phyloP scores from a whole-genome alignment of 768 basidiomycete genomes.

The Melanogaster broomeanus region DNA sequence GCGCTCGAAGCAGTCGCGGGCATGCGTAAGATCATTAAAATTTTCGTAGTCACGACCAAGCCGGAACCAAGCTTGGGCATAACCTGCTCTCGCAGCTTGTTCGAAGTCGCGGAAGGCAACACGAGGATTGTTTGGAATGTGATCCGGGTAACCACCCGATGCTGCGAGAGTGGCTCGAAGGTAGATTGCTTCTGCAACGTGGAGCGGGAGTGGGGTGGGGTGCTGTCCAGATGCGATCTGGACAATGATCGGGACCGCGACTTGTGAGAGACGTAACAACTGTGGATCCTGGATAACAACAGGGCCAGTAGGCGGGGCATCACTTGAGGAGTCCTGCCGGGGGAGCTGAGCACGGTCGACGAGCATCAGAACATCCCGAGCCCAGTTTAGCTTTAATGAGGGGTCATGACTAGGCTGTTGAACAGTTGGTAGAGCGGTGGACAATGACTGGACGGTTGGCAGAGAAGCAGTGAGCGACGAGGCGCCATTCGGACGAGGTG shows the following conservation, averaged over 20 bases:
- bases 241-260: constrained; percentile 68
- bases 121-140: constrained; percentile 66
- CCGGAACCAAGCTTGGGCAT: constrained; percentile 84
- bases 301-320: constrained; percentile 50
- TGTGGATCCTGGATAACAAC: constrained; percentile 57
- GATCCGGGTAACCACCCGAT: constrained; percentile 69
- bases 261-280: constrained; percentile 58
- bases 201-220: constrained; percentile 36
- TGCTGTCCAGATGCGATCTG: constrained; percentile 46
- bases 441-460: constrained; percentile 63
- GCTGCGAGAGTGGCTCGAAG: constrained; percentile 74
- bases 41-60: constrained; percentile 91
- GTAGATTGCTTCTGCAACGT: constrained; percentile 74
- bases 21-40: constrained; percentile 71
- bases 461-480: constrained; percentile 68
- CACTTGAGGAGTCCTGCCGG: constrained; percentile 39
- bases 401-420: constrained; percentile 61
- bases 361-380: constrained; percentile 78
- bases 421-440: constrained; percentile 49
- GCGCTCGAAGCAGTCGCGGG: constrained; percentile 84
- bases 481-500: constrained; percentile 21
- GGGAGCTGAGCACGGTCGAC: constrained; percentile 62
- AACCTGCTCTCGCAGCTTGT: constrained; percentile 74
- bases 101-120: constrained; percentile 91
- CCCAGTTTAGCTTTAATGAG: constrained; percentile 70